phyloP scores from a whole-genome alignment of 805 yeast genomes.

The Wickerhamiella shivajii region DNA sequence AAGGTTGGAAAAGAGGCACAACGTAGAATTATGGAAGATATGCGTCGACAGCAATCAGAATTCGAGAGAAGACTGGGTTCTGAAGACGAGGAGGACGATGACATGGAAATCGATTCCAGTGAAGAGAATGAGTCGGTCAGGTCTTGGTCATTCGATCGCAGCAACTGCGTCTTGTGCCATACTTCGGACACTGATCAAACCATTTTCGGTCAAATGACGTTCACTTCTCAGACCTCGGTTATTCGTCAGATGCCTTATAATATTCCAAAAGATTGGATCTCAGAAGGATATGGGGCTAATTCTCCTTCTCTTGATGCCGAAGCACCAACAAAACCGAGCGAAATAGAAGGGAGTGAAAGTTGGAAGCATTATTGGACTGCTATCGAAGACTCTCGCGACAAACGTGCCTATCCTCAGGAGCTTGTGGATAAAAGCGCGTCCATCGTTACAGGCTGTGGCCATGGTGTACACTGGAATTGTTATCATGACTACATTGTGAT shows the following conservation, averaged over 20 bases:
- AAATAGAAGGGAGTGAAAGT: slow-evolving; percentile 18
- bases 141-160: slow-evolving; percentile 58
- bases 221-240: slow-evolving; percentile 26
- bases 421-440: slow-evolving; percentile 12
- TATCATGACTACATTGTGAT: slow-evolving; percentile 42
- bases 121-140: slow-evolving; percentile 8
- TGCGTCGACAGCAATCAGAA: slow-evolving; percentile 63
- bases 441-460: slow-evolving; percentile 72
- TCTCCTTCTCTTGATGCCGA: slow-evolving; percentile 11
- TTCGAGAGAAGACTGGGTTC: slow-evolving; percentile 38
- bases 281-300: slow-evolving; percentile 3
- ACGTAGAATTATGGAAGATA: slow-evolving; percentile 56
- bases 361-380: slow-evolving; percentile 28
- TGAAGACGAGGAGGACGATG: slow-evolving; percentile 22
- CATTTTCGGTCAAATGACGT: slow-evolving; percentile 61
- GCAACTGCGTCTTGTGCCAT: slow-evolving; percentile 69
- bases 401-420: slow-evolving; percentile 50
- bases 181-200: slow-evolving; percentile 53
- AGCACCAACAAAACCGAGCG: slow-evolving; percentile 10
- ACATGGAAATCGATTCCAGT: slow-evolving; percentile 11
- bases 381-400: slow-evolving; percentile 34
- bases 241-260: slow-evolving; percentile 1
- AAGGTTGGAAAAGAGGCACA: slow-evolving; percentile 55
- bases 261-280: slow-evolving; percentile 3
- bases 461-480: slow-evolving; percentile 80